Percentiles rank a stretch among this genome's conserved stretches.
Evolutionary conservation across 345 rosid species (phyloP).

Genomic region (Citrus mangshanensis): DNA sequence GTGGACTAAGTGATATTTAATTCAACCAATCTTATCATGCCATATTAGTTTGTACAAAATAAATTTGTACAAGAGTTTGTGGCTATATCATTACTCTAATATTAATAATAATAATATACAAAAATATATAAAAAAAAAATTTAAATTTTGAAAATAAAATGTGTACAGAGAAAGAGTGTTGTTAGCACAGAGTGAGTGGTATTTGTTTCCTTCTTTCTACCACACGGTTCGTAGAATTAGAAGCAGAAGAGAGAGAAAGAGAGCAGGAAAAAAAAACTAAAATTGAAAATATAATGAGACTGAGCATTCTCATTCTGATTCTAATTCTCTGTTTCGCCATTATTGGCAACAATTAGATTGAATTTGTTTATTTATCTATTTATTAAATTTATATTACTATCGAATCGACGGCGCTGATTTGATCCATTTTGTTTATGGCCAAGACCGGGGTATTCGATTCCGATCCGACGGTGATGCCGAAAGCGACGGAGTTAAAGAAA

Average conservation of each 20-base stretch:
- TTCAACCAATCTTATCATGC: too few species aligned
- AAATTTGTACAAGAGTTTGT: too few species aligned
- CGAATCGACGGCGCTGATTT: constrained; percentile 9
- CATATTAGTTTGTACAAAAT: too few species aligned
- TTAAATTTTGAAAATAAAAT: too few species aligned
- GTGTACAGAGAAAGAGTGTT: too few species aligned
- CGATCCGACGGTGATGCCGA: constrained; percentile 62
- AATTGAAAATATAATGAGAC: constrained; percentile 9
- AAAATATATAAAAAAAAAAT: too few species aligned
- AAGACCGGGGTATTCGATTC: constrained; percentile 55
- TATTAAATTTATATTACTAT: too few species aligned
- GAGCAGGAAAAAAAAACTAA: background rate
- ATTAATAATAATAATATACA: too few species aligned
- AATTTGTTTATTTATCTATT: too few species aligned
- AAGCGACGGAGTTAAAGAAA: constrained; percentile 62
- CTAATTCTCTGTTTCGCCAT: background rate
- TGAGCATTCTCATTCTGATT: constrained; percentile 20
- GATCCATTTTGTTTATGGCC: constrained; percentile 42
- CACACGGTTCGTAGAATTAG: background rate
- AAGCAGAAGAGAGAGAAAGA: background rate
- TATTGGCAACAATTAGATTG: background rate
- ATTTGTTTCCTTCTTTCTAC: background rate
- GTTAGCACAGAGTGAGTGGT: background rate
- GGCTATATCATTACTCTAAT: too few species aligned
- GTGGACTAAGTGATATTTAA: too few species aligned